phyloP scores from a whole-genome alignment of 768 basidiomycete genomes.

The Crucibulum laeve region DNA sequence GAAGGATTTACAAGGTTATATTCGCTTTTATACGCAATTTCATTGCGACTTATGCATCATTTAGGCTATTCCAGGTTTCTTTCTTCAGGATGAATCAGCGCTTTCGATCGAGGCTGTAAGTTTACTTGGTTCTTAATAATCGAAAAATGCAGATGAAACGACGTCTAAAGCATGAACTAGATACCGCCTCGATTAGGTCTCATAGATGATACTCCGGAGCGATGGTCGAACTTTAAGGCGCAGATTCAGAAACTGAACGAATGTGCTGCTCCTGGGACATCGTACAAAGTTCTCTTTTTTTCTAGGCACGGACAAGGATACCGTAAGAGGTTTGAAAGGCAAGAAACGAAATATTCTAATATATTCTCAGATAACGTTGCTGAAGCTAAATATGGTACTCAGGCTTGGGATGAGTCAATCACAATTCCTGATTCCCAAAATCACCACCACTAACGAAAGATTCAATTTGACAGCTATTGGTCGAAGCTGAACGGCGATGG shows the following conservation, averaged over 20 bases:
- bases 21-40: too few relatives aligned
- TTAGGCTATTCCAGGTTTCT: too few relatives aligned
- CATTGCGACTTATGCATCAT: too few relatives aligned
- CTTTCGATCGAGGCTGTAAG: too few relatives aligned
- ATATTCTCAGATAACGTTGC: slow-evolving; percentile 58
- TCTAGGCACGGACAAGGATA: slow-evolving; percentile 72
- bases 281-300: slow-evolving; percentile 63
- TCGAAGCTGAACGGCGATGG: slow-evolving; percentile 61
- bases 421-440: neutral
- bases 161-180: slow-evolving; percentile 23
- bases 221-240: slow-evolving; percentile 44
- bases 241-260: slow-evolving; percentile 45
- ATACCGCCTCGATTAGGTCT: slow-evolving; percentile 57
- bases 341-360: slow-evolving; percentile 2
- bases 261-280: slow-evolving; percentile 26
- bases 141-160: neutral
- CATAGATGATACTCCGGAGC: slow-evolving; percentile 38
- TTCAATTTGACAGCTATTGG: slow-evolving; percentile 45
- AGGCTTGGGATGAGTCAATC: slow-evolving; percentile 59
- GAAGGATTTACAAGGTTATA: too few relatives aligned
- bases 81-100: too few relatives aligned
- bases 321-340: slow-evolving; percentile 39
- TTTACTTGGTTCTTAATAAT: too few relatives aligned
- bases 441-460: neutral
- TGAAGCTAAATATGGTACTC: slow-evolving; percentile 49